Conservation (phyloP, 495 filamentous ascomycete genomes). For the Aspergillus mulundensis region DNA sequence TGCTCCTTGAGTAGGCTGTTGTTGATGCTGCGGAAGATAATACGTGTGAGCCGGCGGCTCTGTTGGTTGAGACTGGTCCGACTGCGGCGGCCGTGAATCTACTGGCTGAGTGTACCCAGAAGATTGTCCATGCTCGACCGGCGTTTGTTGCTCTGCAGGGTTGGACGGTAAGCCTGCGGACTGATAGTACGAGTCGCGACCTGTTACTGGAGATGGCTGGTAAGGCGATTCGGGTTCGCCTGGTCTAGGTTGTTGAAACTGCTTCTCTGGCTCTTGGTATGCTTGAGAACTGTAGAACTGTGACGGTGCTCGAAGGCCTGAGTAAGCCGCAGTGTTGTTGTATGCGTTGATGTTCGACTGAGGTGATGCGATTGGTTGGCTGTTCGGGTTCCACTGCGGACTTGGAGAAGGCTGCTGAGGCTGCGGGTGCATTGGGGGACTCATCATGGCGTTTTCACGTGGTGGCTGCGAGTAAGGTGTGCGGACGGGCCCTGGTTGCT, state of each 20-base stretch:
- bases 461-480: constrained; percentile 47
- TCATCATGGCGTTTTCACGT: constrained; percentile 26
- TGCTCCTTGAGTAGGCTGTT: constrained; percentile 44
- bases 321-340: constrained; percentile 20
- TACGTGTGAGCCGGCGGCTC: constrained; percentile 34
- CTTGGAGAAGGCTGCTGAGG: constrained; percentile 23
- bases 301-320: constrained; percentile 20
- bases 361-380: constrained; percentile 29
- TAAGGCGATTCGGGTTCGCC: constrained; percentile 31
- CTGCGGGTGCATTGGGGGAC: constrained; percentile 22
- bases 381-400: constrained; percentile 27
- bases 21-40: constrained; percentile 38
- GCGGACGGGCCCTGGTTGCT: constrained; percentile 28
- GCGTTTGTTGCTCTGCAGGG: constrained; percentile 25
- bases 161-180: constrained; percentile 22
- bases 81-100: constrained; percentile 28
- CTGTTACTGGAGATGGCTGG: constrained; percentile 21
- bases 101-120: constrained; percentile 27
- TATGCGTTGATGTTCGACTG: constrained; percentile 15
- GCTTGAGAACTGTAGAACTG: constrained; percentile 30
- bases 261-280: constrained; percentile 23
- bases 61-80: constrained; percentile 19
- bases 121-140: constrained; percentile 27
- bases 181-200: constrained; percentile 32
- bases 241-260: constrained; percentile 20